These are phyloP conservation scores for Epichloe sylvatica DNA, from an alignment of 2,329 filamentous ascomycete species.

Conservation along the genomic window DNA sequence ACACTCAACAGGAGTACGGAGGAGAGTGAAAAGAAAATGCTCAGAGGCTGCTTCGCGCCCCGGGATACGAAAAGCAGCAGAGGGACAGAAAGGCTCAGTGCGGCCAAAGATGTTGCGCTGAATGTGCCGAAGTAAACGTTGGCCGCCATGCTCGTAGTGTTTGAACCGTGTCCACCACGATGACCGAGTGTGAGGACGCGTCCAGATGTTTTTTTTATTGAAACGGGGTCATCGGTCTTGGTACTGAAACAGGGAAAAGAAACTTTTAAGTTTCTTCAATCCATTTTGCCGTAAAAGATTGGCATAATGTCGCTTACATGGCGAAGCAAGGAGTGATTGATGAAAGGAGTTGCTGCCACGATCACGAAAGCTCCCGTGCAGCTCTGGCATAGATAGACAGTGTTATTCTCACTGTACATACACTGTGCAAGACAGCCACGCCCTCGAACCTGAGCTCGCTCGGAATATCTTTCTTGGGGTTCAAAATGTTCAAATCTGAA, in stretches of 20 bases:
- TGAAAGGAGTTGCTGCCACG: neutral
- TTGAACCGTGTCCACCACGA: neutral
- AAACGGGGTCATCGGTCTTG: neutral
- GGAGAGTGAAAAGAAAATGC: neutral
- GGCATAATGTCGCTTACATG: neutral
- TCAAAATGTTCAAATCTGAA: neutral
- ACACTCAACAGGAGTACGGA: slow-evolving; percentile 10
- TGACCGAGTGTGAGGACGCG: neutral
- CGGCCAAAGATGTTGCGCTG: slow-evolving; percentile 1
- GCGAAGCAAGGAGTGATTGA: neutral
- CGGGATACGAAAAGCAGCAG: slow-evolving; percentile 2
- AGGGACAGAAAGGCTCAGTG: slow-evolving; percentile 4
- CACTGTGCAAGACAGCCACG: neutral
- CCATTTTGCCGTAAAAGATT: neutral
- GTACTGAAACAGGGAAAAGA: neutral
- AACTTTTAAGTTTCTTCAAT: neutral
- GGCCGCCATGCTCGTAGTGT: neutral
- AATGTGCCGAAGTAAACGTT: neutral
- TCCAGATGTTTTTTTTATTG: neutral
- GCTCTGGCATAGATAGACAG: neutral
- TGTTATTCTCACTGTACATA: neutral
- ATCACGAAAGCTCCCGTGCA: neutral
- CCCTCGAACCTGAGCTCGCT: neutral
- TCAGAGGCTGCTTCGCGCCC: neutral
- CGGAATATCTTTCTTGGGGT: neutral